Conservation (phyloP, 352 stramenopile species). For the Phytopythium oedochilum region DNA sequence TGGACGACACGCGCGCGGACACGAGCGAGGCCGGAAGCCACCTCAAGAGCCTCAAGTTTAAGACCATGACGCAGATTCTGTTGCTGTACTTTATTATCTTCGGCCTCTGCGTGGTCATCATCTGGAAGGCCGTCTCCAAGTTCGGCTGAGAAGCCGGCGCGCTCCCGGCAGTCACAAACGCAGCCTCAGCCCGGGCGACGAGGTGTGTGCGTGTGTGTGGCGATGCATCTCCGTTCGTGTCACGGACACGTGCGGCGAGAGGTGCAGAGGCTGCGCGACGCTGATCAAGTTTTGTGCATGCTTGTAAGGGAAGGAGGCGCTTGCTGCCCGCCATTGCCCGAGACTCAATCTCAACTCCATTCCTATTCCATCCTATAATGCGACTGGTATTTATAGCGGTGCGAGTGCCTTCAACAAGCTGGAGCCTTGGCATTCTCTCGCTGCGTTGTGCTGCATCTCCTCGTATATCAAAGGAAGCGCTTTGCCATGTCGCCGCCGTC, state of each 20-base stretch:
- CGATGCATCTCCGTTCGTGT: no score
- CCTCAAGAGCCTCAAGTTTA: conserved; percentile 78
- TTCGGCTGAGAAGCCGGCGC: conserved; percentile 25
- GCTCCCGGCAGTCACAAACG: neutral
- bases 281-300: conserved; percentile 3
- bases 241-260: no score
- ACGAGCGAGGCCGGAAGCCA: conserved; percentile 61
- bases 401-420: neutral
- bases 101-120: conserved; percentile 60
- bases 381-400: conserved; percentile 4
- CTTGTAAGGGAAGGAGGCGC: neutral
- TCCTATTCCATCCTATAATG: neutral
- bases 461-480: neutral
- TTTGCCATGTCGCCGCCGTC: conserved; percentile 1
- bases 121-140: conserved; percentile 65
- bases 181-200: neutral
- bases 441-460: neutral
- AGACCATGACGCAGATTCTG: conserved; percentile 71
- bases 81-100: conserved; percentile 80
- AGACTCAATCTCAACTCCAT: neutral
- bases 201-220: neutral
- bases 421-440: neutral
- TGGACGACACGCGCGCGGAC: conserved; percentile 69
- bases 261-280: neutral
- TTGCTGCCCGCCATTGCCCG: neutral